Conservation (phyloP, 2,329 filamentous ascomycete genomes). For the Ceratocystiopsis sp. region DNA sequence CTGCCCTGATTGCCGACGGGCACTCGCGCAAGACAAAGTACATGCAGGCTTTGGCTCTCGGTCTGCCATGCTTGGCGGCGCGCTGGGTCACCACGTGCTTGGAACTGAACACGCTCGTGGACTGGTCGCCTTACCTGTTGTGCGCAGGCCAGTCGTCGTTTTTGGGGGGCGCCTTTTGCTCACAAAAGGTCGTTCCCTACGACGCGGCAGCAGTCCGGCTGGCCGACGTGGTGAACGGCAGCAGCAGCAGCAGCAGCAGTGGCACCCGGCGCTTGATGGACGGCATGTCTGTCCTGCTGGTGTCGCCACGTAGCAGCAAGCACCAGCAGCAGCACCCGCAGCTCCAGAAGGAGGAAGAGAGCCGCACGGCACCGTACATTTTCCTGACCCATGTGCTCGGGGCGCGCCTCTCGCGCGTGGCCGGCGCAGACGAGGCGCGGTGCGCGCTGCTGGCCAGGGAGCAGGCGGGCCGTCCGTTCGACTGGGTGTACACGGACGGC, state of each 20-base stretch:
- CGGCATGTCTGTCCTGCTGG: constrained; percentile 50
- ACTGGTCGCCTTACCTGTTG: constrained; percentile 70
- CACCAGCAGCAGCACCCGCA: too few relatives aligned
- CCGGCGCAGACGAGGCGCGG: constrained; percentile 48
- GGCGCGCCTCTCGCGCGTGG: constrained; percentile 49
- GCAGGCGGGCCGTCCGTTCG: constrained; percentile 33
- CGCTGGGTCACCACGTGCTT: constrained; percentile 69
- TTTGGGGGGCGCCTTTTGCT: constrained; percentile 61
- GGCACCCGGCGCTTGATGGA: constrained; percentile 29
- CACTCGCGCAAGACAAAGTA: constrained; percentile 83
- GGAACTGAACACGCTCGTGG: constrained; percentile 39
- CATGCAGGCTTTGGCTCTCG: constrained; percentile 83
- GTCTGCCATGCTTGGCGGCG: constrained; percentile 67
- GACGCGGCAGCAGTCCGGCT: constrained; percentile 39
- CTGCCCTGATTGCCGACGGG: constrained; percentile 69
- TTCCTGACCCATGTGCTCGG: constrained; percentile 71
- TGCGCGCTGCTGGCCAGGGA: constrained; percentile 36
- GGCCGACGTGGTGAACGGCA: constrained; percentile 37
- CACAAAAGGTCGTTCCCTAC: constrained; percentile 49
- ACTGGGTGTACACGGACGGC: constrained; percentile 64
- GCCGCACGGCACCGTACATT: constrained; percentile 30
- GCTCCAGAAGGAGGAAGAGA: too few relatives aligned
- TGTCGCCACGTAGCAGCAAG: constrained; percentile 29
- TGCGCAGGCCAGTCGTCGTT: constrained; percentile 67
- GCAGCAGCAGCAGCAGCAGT: constrained; percentile 21